Evolutionary conservation across 768 basidiomycete genomes (phyloP).

Genomic region (Pulveroboletus ravenelii): DNA sequence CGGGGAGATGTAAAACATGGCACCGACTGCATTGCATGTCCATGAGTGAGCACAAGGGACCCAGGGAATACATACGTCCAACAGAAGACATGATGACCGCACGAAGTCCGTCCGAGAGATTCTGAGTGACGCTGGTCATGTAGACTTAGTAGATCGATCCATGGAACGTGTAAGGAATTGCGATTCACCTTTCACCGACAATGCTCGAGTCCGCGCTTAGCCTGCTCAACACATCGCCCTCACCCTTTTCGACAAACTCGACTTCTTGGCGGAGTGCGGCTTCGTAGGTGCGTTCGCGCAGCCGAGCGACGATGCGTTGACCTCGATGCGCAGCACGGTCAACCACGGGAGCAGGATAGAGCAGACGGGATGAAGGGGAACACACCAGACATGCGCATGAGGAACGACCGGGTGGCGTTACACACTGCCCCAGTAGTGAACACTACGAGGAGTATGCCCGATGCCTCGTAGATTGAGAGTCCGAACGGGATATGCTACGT

Average conservation of each 20-base stretch:
- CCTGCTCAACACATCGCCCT: constrained; percentile 90
- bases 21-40: constrained; percentile 56
- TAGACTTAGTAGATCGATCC: not conserved
- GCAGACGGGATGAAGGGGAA: not conserved
- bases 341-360: not conserved
- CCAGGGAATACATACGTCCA: constrained; percentile 56
- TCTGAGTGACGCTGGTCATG: constrained; percentile 55
- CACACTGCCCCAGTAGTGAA: constrained; percentile 87
- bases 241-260: constrained; percentile 87
- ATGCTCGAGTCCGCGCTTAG: constrained; percentile 89
- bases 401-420: constrained; percentile 76
- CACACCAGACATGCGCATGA: constrained; percentile 83
- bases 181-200: constrained; percentile 79
- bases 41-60: not conserved
- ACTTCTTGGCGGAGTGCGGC: constrained; percentile 88
- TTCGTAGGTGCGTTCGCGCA: constrained; percentile 76
- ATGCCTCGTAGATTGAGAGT: constrained; percentile 76
- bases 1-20: constrained; percentile 92
- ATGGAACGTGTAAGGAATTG: not conserved
- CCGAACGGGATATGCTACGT: constrained; percentile 72
- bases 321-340: constrained; percentile 31
- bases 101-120: constrained; percentile 74
- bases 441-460: constrained; percentile 60
- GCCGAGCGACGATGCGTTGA: constrained; percentile 85
- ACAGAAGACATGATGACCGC: constrained; percentile 92